phyloP scores from a whole-genome alignment of 148 eudicot species.

The Nepenthes mirabilis region DNA sequence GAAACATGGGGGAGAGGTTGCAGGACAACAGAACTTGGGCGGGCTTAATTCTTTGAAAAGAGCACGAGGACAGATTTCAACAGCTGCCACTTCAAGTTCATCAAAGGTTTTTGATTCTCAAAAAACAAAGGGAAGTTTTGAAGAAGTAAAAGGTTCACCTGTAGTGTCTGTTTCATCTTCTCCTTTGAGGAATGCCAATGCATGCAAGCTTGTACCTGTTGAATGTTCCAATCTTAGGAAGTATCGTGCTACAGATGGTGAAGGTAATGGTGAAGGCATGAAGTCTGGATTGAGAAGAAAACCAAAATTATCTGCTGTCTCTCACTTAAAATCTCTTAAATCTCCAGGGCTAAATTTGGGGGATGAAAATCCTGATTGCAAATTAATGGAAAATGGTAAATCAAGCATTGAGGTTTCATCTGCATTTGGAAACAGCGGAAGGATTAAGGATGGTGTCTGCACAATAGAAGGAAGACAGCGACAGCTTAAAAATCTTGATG shows the following conservation, averaged over 20 bases:
- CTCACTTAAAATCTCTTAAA: slow-evolving; percentile 12
- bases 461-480: neutral
- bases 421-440: slow-evolving; percentile 6
- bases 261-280: slow-evolving; percentile 9
- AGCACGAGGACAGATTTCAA: slow-evolving; percentile 25
- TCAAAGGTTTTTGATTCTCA: slow-evolving; percentile 46
- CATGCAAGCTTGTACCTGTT: slow-evolving; percentile 11
- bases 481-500: slow-evolving; percentile 2
- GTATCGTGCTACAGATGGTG: slow-evolving; percentile 8
- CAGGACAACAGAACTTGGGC: slow-evolving; percentile 11
- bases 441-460: slow-evolving; percentile 5
- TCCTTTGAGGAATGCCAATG: slow-evolving; percentile 21
- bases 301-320: slow-evolving; percentile 8
- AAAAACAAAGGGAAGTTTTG: slow-evolving; percentile 16
- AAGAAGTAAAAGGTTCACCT: slow-evolving; percentile 37
- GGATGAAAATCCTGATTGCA: slow-evolving; percentile 12
- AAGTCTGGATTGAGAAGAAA: slow-evolving; percentile 9
- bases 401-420: slow-evolving; percentile 7
- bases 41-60: slow-evolving; percentile 12
- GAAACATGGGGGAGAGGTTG: slow-evolving; percentile 9
- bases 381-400: slow-evolving; percentile 9
- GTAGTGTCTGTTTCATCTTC: slow-evolving; percentile 58
- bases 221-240: slow-evolving; percentile 13
- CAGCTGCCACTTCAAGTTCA: slow-evolving; percentile 40
- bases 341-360: slow-evolving; percentile 17